Percentiles rank a stretch among this genome's conserved stretches.
phyloP scores from a whole-genome alignment of 345 rosid species.

The Citrus reticulata region DNA sequence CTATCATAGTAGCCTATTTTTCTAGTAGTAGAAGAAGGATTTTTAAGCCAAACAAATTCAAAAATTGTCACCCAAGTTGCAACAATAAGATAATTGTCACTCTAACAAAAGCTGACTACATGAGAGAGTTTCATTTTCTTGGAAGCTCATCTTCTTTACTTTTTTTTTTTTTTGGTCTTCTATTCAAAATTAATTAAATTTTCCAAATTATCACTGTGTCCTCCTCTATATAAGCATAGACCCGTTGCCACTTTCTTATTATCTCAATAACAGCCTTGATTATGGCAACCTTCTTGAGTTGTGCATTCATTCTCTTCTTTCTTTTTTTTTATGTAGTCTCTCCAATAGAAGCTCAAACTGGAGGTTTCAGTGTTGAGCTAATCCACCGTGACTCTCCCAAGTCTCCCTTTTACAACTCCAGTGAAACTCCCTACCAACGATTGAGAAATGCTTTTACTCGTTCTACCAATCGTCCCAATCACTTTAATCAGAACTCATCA shows the following conservation, averaged over 20 bases:
- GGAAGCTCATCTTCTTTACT: neutral
- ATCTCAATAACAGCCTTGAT: neutral
- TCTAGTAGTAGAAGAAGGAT: neutral
- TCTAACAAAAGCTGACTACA: neutral
- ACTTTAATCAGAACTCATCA: neutral
- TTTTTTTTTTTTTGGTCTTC: neutral
- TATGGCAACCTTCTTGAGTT: neutral
- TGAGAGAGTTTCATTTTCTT: neutral
- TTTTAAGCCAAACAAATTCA: neutral
- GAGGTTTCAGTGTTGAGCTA: constrained; percentile 24
- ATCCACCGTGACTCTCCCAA: constrained; percentile 31
- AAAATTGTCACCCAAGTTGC: neutral
- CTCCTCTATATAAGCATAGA: neutral
- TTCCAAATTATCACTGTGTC: neutral
- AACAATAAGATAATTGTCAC: neutral
- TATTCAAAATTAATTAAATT: neutral
- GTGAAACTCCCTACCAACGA: constrained; percentile 8
- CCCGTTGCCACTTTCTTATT: neutral
- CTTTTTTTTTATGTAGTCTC: neutral
- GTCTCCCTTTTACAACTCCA: constrained; percentile 24
- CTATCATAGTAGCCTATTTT: too few relatives aligned
- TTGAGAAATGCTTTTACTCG: constrained; percentile 8
- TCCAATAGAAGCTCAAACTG: neutral
- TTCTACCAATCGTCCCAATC: constrained; percentile 10
- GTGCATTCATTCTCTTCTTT: neutral